Percentiles rank a stretch among this genome's conserved stretches.
These are phyloP conservation scores for Podospora pseudopauciseta DNA, from an alignment of 495 filamentous ascomycete species.

Conservation along the genomic window DNA sequence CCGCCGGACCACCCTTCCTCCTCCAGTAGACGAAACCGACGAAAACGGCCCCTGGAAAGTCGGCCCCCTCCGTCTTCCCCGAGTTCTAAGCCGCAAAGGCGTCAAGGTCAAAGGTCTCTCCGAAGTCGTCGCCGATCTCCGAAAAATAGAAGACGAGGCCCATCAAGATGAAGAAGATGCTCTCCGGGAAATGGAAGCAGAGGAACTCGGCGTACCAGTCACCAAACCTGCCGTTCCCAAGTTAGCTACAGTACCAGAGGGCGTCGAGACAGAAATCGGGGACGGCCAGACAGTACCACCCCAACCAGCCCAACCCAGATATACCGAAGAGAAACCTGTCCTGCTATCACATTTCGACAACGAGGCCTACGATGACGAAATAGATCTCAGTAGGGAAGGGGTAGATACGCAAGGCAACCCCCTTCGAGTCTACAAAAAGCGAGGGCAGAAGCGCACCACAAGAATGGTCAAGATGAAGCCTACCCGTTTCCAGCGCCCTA, in stretches of 20 bases:
- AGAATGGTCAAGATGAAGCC: constrained; percentile 69
- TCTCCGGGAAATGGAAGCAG: constrained; percentile 67
- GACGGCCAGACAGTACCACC: neutral
- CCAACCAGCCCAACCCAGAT: neutral
- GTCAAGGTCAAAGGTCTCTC: constrained; percentile 63
- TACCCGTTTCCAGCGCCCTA: constrained; percentile 39
- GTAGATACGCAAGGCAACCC: constrained; percentile 41
- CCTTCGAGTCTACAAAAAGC: constrained; percentile 77
- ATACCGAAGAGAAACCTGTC: constrained; percentile 25
- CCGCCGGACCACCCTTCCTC: constrained; percentile 48
- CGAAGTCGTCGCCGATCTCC: constrained; percentile 69
- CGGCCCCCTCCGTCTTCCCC: constrained; percentile 54
- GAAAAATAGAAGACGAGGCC: constrained; percentile 74
- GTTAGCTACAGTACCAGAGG: neutral
- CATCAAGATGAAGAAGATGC: constrained; percentile 77
- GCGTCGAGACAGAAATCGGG: constrained; percentile 29
- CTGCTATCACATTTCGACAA: constrained; percentile 63
- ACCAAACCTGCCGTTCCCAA: neutral
- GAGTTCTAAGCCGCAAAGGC: constrained; percentile 54
- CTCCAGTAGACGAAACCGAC: constrained; percentile 49
- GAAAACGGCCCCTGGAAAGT: constrained; percentile 37
- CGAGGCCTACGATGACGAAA: constrained; percentile 36
- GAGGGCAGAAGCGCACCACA: constrained; percentile 85
- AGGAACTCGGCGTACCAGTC: constrained; percentile 10
- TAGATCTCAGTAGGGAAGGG: constrained; percentile 46